Evolutionary conservation across 164 flowering plant genomes (phyloP), one percentile per base, ranked within the genome.

Genomic region (Taxillus chinensis): DNA sequence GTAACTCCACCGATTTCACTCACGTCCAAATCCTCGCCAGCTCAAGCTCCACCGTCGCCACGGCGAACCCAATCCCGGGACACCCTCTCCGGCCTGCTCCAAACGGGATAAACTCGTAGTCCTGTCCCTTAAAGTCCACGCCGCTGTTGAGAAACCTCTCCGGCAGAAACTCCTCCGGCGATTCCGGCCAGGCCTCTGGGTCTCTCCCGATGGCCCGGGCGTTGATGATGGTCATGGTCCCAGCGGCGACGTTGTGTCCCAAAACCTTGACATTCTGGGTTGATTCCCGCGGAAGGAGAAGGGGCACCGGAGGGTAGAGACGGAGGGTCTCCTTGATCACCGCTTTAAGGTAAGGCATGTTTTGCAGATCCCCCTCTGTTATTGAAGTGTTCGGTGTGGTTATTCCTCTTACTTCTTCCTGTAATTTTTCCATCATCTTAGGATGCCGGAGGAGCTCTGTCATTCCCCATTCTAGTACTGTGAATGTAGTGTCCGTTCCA

Each of bases 401-500:
- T 3, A 64, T 41, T 15, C 41, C 40, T n/a, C 73, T 59, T 0
- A 73, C 61, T 59, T 83, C 84, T 5, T 69, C 66, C 62, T 76
- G 83, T 5, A 71, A 70, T 62, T 69, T 73, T 39, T 64, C 70
- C 80, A 81, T 65, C 8, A 65, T 16, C 8, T 17, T 41, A 16
- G 78, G 82, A 48, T 78, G 60, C 43, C 62, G 64, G 7, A 78
- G 3, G 0, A 79, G 70, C 64, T 75, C 83, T 7, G 82, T 41
- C 75, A 81, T 78, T 13, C 73, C 51, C 88, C 88, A 81, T 43
- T 74, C 81, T 41, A 79, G 2, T 2, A 65, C 17, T 16, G 76
- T 50, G 37, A 68, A 56, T 13, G 75, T 58, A 0, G 86, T 78
- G 51, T 75, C 82, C 7, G 76, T 82, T 61, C 86, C 86, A 16